Base-by-base conservation (phyloP, 1,284 basidiomycete species). In the Ceratobasidium sp. region DNA sequence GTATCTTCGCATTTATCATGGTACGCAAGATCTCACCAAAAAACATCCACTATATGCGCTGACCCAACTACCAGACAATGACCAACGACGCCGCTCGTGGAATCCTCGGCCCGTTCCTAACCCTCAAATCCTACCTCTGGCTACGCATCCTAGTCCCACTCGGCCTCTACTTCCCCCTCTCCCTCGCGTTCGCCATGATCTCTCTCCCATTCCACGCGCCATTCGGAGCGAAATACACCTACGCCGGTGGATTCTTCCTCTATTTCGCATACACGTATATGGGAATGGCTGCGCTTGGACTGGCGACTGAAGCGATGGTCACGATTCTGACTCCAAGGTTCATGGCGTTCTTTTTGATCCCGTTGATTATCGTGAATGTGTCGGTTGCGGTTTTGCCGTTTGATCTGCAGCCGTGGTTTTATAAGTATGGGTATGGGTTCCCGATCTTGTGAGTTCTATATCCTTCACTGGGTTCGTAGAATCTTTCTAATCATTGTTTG, bases 231-330 rank as follows among this genome's bases (percentile, higher is more conserved):
- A 85, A 81, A 77, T 84, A 67, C 80, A 83, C 84, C 0, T 84
- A 86, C 69, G 85, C 83, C 0, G 85, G 85, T 38, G 86, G 86
- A 9, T 87, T 86, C 83, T 86, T 87, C 83, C 79, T 86, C 23
- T 86, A 85, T 83, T 85, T 84, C 81, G 82, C 84, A 69, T 80
- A 82, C 61, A 78, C 83, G 13, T 85, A 80, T 79, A 80, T 85
- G 28, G 77, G 78, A 28, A 80, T 81, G 79, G 57, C 77, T 38
- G 76, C 79, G 17, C 79, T 80, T 9, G 80, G 86, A 17, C 79
- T 86, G 20, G 82, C 84, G 0, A 85, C 84, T 7, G 86, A 87
- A 66, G 79, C 79, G 78, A 82, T 76, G 81, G 68, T 81, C 64
- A 80, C 79, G 13, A 59, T 80, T 40, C 71, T 81, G 28, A 79